phyloP scores from a whole-genome alignment of 805 yeast genomes.

The Danielozyma ontarioensis region DNA sequence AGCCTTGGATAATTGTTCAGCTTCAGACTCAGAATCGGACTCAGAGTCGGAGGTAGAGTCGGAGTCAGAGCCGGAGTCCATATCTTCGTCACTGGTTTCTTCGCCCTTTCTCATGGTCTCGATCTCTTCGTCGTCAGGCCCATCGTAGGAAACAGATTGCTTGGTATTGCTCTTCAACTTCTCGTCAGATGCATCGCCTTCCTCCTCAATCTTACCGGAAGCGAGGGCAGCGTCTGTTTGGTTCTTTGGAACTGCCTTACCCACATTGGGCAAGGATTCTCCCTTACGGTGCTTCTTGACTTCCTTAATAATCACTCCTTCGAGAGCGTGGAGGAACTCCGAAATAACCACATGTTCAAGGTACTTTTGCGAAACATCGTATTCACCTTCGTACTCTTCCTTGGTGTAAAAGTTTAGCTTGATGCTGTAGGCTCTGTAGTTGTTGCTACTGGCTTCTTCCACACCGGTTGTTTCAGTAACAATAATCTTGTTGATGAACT shows the following conservation, averaged over 20 bases:
- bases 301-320: conserved; percentile 71
- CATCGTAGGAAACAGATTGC: conserved; percentile 89
- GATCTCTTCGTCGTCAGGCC: conserved; percentile 90
- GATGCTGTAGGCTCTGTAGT: conserved; percentile 70
- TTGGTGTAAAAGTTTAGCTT: conserved; percentile 69
- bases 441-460: conserved; percentile 37
- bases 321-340: conserved; percentile 66
- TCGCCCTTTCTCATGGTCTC: conserved; percentile 86
- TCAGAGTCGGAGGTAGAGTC: conserved; percentile 30
- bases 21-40: conserved; percentile 29
- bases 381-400: conserved; percentile 77
- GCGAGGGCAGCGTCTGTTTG: conserved; percentile 36
- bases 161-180: conserved; percentile 58
- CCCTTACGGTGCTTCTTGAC: conserved; percentile 70
- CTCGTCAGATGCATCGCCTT: conserved; percentile 58
- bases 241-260: conserved; percentile 62
- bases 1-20: conserved; percentile 34
- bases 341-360: conserved; percentile 64
- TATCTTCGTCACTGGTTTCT: conserved; percentile 69
- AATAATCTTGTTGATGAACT: conserved; percentile 76
- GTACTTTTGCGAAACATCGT: conserved; percentile 78
- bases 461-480: conserved; percentile 87
- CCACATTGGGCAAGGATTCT: conserved; percentile 57
- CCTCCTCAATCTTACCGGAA: conserved; percentile 34
- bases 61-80: conserved; percentile 27